Base-by-base conservation (phyloP, 2,329 filamentous ascomycete genomes). In the Myriosclerotinia curreyana region DNA sequence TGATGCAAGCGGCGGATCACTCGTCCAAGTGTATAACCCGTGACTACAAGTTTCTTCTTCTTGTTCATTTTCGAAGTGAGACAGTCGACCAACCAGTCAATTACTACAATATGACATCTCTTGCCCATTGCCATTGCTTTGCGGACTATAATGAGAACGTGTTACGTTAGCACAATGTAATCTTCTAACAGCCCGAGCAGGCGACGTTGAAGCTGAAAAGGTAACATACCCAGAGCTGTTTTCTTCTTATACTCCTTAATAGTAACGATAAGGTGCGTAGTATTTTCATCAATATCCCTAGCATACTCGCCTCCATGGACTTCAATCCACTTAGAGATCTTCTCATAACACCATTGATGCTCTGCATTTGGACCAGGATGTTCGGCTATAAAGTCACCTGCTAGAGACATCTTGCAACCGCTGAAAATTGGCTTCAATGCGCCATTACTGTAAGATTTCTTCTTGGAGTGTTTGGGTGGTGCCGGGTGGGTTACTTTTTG, bases 201-300 rank as follows among this genome's bases (percentile, higher is more conserved):
- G 31, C 14, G 8, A n/a, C 2, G 28, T 48, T 17, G 8, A 9
- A 22, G 11, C 38, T 5, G 22, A 20, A 6, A 6, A 6, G 28
- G n/a, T 31, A 14, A 64, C 69, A 54, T 69, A 73, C 71, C 69
- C 65, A 71, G 66, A 1, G 34, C 8, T 28, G 36, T 49, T 44
- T 66, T 69, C 40, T 70, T 71, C 66, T 82, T 81, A 75, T 85
- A 92, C 20, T 87, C 83, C 42, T 85, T 80, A 58, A 82, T 78
- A 0, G 84, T 85, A 62, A 86, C 84, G 28, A 96, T 80, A 0
- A 96, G 77, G 75, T 96, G 92, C 0, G 92, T 96, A 12, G 88
- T 84, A 0, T 78, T 71, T 0, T 79, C 73, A 34, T 79, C 79
- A 22, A 91, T 76, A 0, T 79, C 76, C 1, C 78, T 73, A 0